A percentile compares a stretch with the other conserved stretches of the same genome.
phyloP scores from a whole-genome alignment of 495 filamentous ascomycete genomes.

The Xylaria sp. region DNA sequence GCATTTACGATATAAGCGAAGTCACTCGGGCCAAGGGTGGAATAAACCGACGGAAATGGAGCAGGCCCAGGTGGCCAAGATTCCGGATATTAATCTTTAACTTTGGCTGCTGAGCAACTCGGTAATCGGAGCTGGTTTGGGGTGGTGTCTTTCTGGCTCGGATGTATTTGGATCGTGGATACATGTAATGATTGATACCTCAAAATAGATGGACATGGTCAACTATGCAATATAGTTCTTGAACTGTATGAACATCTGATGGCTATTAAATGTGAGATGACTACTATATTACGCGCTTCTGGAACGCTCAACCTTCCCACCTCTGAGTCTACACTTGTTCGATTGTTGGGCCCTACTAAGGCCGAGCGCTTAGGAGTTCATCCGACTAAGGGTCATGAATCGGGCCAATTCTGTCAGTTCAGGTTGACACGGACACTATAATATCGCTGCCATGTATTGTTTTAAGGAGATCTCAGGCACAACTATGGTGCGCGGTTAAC shows the following conservation, averaged over 20 bases:
- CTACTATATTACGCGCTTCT: not conserved
- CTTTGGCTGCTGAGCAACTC: constrained; percentile 36
- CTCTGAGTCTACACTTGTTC: not conserved
- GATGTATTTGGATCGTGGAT: constrained; percentile 28
- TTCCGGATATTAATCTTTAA: constrained; percentile 54
- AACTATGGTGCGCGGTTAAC: no score
- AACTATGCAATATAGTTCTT: not conserved
- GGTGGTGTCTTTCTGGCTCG: constrained; percentile 21
- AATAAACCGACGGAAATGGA: constrained; percentile 49
- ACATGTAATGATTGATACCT: constrained; percentile 34
- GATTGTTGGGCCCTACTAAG: not conserved
- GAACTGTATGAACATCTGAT: not conserved
- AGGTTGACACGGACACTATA: not conserved
- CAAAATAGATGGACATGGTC: constrained; percentile 32
- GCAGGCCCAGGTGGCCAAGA: constrained; percentile 55
- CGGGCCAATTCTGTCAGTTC: not conserved
- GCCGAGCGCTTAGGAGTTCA: not conserved
- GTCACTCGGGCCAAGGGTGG: constrained; percentile 44
- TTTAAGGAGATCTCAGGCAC: no score
- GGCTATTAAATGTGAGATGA: not conserved
- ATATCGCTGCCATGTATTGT: not conserved
- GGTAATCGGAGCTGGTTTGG: constrained; percentile 39
- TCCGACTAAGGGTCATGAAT: not conserved
- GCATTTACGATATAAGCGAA: constrained; percentile 43
- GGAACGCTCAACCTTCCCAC: not conserved